Evolutionary conservation across 345 rosid species (phyloP).

Genomic region (Atalantia buxifolia): DNA sequence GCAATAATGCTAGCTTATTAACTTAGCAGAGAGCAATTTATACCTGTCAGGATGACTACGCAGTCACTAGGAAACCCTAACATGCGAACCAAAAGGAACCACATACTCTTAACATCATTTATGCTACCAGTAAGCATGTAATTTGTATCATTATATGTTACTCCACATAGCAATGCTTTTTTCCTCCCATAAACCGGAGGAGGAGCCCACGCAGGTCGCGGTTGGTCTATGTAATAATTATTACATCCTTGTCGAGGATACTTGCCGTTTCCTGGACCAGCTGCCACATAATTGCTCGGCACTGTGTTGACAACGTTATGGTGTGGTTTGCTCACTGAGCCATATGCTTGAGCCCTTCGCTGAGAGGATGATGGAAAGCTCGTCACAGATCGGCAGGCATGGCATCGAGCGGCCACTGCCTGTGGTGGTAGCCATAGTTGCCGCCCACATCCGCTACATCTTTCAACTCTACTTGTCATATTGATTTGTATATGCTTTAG

Average conservation of each 20-base stretch:
- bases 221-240: background rate
- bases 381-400: conserved; percentile 41
- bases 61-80: conserved; percentile 28
- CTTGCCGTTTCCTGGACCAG: background rate
- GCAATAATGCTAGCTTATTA: no score
- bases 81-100: conserved; percentile 38
- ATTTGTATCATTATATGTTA: conserved; percentile 40
- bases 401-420: conserved; percentile 36
- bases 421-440: conserved; percentile 41
- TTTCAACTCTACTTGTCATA: conserved; percentile 42
- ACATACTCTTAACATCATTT: conserved; percentile 58
- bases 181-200: conserved; percentile 34
- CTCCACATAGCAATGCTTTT: conserved; percentile 55
- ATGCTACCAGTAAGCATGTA: conserved; percentile 45
- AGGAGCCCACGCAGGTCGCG: conserved; percentile 10
- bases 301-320: background rate
- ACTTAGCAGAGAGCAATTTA: no score
- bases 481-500: background rate
- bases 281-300: no score
- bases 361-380: conserved; percentile 17
- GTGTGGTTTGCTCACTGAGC: conserved; percentile 10
- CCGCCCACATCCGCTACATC: conserved; percentile 51
- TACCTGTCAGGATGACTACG: no score
- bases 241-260: background rate
- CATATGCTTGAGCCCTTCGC: conserved; percentile 19